These are phyloP conservation scores for Polygonum maritimum DNA, from an alignment of 148 eudicot species.

Conservation along the genomic window DNA sequence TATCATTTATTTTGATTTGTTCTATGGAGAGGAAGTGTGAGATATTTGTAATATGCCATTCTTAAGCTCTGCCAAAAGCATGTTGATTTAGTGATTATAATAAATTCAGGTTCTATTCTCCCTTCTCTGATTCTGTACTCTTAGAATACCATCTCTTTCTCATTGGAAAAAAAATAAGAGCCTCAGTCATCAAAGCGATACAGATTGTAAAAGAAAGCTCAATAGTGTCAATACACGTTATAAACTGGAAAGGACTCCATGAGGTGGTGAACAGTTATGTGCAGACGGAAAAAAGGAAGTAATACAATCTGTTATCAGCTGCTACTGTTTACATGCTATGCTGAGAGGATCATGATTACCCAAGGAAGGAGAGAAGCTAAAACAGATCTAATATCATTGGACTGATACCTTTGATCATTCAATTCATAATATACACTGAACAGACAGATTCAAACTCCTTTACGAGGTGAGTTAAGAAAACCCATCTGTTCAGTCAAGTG, in stretches of 20 bases:
- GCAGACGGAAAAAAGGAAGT: background rate
- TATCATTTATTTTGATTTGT: background rate
- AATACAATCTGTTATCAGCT: background rate
- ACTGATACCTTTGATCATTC: background rate
- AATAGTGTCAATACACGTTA: background rate
- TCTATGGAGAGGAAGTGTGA: constrained; percentile 1
- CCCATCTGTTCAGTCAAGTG: constrained; percentile 53
- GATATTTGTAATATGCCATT: constrained; percentile 4
- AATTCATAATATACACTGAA: background rate
- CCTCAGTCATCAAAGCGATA: background rate
- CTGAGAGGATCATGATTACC: background rate
- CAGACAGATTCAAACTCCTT: constrained; percentile 7
- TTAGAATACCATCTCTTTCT: background rate
- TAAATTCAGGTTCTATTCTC: constrained; percentile 2
- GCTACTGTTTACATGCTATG: background rate
- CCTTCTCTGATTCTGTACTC: background rate
- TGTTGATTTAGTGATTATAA: constrained; percentile 1
- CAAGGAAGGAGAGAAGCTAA: background rate
- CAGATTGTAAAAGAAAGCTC: background rate
- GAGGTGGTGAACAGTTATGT: background rate
- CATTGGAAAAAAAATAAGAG: too few relatives aligned
- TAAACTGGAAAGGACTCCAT: background rate
- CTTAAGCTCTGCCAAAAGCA: background rate
- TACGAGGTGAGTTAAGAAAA: constrained; percentile 22
- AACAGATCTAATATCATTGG: background rate